phyloP scores from a whole-genome alignment of 2,329 filamentous ascomycete genomes.

The Paraconiothyrium sp. region DNA sequence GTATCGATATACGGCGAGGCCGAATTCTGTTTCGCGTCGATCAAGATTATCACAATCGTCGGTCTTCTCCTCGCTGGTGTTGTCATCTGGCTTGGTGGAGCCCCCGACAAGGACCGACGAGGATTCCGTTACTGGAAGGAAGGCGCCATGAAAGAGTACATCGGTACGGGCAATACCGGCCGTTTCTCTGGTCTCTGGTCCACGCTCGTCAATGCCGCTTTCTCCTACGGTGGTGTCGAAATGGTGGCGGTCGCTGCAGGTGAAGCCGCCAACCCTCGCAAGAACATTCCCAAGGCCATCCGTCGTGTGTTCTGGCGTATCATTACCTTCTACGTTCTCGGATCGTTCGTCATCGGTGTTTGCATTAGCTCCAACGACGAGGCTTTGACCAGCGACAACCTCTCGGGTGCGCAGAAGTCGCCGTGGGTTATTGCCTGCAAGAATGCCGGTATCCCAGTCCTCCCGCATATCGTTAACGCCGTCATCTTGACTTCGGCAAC shows the following conservation, averaged over 20 bases:
- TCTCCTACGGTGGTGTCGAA: conserved; percentile 49
- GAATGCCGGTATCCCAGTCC: conserved; percentile 71
- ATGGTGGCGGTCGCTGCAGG: conserved; percentile 51
- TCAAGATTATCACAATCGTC: conserved; percentile 56
- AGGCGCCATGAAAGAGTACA: conserved; percentile 61
- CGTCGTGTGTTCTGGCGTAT: conserved; percentile 65
- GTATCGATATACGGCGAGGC: conserved; percentile 56
- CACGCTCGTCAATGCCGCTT: conserved; percentile 64
- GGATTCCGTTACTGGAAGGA: conserved; percentile 76
- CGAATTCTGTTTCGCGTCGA: conserved; percentile 58
- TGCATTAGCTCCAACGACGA: conserved; percentile 65
- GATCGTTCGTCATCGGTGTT: conserved; percentile 66
- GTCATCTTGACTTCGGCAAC: conserved; percentile 77
- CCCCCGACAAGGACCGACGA: conserved; percentile 42
- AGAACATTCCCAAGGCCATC: conserved; percentile 64
- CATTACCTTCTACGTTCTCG: conserved; percentile 63
- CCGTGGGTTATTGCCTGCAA: conserved; percentile 71
- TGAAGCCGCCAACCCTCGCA: conserved; percentile 48
- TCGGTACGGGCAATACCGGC: conserved; percentile 66
- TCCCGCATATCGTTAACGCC: conserved; percentile 79
- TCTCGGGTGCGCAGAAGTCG: conserved; percentile 46
- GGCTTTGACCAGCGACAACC: conserved; percentile 58
- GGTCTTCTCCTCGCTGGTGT: conserved; percentile 43
- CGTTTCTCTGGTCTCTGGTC: conserved; percentile 69
- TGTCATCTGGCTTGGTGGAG: conserved; percentile 49